These are phyloP conservation scores for Phlyctochytrium bullatum DNA, from an alignment of 192 early-diverging fungal species.

Conservation along the genomic window DNA sequence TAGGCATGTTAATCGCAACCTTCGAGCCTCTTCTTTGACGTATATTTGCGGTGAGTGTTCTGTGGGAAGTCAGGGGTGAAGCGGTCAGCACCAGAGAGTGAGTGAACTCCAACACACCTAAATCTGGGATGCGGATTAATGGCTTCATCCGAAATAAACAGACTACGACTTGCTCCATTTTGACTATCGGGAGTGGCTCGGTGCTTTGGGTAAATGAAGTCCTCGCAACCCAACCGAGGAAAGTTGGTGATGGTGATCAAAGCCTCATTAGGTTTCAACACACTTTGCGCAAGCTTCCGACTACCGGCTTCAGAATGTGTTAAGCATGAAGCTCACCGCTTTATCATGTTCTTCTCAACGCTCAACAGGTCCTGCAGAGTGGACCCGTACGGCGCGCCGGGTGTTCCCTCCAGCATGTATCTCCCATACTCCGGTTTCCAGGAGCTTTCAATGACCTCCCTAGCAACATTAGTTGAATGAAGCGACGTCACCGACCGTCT, in stretches of 20 bases:
- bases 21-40: slow-evolving; percentile 88
- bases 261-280: slow-evolving; percentile 70
- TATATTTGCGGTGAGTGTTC: slow-evolving; percentile 92
- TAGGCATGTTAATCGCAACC: slow-evolving; percentile 94
- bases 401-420: slow-evolving; percentile 97
- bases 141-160: slow-evolving; percentile 91
- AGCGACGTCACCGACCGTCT: slow-evolving; percentile 34
- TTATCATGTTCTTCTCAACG: slow-evolving; percentile 87
- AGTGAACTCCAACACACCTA: slow-evolving; percentile 54
- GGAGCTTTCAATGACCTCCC: slow-evolving; percentile 60
- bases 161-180: slow-evolving; percentile 64
- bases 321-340: slow-evolving; percentile 26
- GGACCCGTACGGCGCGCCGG: slow-evolving; percentile 85
- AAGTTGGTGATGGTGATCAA: slow-evolving; percentile 83
- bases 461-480: slow-evolving; percentile 14
- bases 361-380: slow-evolving; percentile 73
- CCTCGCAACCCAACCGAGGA: slow-evolving; percentile 75
- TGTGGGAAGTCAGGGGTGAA: too few relatives aligned
- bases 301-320: too few relatives aligned
- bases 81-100: slow-evolving; percentile 17
- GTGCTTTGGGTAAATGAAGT: slow-evolving; percentile 69
- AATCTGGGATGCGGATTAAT: slow-evolving; percentile 96
- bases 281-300: slow-evolving; percentile 63
- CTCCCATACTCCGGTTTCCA: slow-evolving; percentile 97
- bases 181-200: slow-evolving; percentile 37